phyloP scores from a whole-genome alignment of 1,284 basidiomycete species.

The Pterula multifida region DNA sequence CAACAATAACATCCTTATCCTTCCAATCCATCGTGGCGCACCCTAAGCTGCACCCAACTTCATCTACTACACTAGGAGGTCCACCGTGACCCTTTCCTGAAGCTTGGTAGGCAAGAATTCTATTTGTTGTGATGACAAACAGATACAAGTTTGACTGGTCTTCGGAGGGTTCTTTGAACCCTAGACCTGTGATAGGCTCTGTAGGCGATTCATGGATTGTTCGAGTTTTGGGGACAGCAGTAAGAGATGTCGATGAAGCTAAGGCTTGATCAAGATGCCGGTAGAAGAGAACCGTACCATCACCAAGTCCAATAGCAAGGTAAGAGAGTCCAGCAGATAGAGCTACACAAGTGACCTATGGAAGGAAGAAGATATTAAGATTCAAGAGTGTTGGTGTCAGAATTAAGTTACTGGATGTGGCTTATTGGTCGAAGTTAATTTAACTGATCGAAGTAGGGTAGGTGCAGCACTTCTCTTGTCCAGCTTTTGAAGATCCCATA shows the following conservation, averaged over 20 bases:
- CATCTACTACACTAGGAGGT: slow-evolving; percentile 64
- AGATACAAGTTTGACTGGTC: slow-evolving; percentile 47
- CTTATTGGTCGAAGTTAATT: slow-evolving; percentile 65
- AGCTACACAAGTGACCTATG: slow-evolving; percentile 70
- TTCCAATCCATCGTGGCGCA: slow-evolving; percentile 76
- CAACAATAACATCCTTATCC: slow-evolving; percentile 69
- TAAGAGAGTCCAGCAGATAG: slow-evolving; percentile 75
- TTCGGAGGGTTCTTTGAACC: slow-evolving; percentile 62
- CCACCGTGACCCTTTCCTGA: slow-evolving; percentile 67
- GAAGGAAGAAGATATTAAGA: neutral
- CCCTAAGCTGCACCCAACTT: slow-evolving; percentile 74
- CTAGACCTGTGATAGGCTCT: slow-evolving; percentile 87
- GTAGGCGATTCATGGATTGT: slow-evolving; percentile 67
- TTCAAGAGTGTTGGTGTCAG: slow-evolving; percentile 6
- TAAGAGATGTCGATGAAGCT: slow-evolving; percentile 49
- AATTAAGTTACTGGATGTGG: slow-evolving; percentile 60
- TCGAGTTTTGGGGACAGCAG: slow-evolving; percentile 69
- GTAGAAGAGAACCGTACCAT: slow-evolving; percentile 90
- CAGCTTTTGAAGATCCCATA: slow-evolving; percentile 77
- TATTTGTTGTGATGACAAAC: slow-evolving; percentile 82
- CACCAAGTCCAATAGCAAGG: slow-evolving; percentile 84
- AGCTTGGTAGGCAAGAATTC: slow-evolving; percentile 68
- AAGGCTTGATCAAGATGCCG: slow-evolving; percentile 86
- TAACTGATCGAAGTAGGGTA: slow-evolving; percentile 61
- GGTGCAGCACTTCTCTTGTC: slow-evolving; percentile 66